Evolutionary conservation across 805 yeast species (phyloP).

Genomic region (Candida sonorensis): DNA sequence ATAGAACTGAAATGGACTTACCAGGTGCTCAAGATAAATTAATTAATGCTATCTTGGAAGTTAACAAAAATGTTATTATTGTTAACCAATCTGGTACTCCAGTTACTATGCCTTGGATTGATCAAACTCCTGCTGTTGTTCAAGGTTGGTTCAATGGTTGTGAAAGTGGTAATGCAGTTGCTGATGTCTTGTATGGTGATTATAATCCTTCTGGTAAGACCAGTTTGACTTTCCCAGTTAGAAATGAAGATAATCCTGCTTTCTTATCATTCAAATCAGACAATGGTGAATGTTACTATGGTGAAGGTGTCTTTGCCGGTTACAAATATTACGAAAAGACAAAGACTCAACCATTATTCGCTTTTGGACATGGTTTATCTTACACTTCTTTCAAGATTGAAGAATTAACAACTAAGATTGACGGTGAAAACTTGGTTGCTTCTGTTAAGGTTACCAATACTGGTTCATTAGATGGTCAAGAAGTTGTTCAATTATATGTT

Average conservation of each 20-base stretch:
- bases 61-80: constrained; percentile 29
- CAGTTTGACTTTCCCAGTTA: constrained; percentile 33
- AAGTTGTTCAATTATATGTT: constrained; percentile 49
- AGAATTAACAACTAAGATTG: constrained; percentile 25
- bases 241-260: constrained; percentile 29
- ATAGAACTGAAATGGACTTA: constrained; percentile 29
- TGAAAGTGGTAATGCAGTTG: constrained; percentile 36
- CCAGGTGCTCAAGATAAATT: constrained; percentile 31
- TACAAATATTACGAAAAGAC: constrained; percentile 36
- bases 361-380: constrained; percentile 39
- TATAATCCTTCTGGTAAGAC: constrained; percentile 37
- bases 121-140: constrained; percentile 24
- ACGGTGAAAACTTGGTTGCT: constrained; percentile 12
- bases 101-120: constrained; percentile 35
- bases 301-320: constrained; percentile 41
- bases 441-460: constrained; percentile 37
- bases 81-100: constrained; percentile 37
- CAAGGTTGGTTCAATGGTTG: constrained; percentile 35
- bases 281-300: constrained; percentile 33
- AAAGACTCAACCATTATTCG: constrained; percentile 30
- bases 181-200: constrained; percentile 39
- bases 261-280: constrained; percentile 31
- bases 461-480: constrained; percentile 41
- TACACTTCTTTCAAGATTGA: constrained; percentile 31
- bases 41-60: constrained; percentile 26